phyloP scores from a whole-genome alignment of 768 basidiomycete species.

The Dacryopinax spathularia region DNA sequence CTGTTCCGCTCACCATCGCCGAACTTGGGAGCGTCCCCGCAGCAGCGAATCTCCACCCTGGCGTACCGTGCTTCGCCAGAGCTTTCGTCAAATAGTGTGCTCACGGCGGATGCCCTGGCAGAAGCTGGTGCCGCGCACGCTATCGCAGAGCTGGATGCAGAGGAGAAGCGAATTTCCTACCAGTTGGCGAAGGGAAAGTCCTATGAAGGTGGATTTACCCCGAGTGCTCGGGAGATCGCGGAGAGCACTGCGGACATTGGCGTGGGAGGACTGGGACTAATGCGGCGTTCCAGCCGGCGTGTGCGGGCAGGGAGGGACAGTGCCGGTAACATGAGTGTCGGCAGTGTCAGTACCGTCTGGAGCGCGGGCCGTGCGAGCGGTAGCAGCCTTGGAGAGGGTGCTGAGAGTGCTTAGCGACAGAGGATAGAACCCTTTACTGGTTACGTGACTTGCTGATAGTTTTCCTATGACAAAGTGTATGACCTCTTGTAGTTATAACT shows the following conservation, averaged over 20 bases:
- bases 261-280: constrained; percentile 27
- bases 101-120: constrained; percentile 64
- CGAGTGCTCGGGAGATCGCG: constrained; percentile 21
- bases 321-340: constrained; percentile 7
- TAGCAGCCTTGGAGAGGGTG: not conserved
- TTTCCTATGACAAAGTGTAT: no score
- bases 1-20: constrained; percentile 33
- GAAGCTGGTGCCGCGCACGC: constrained; percentile 65
- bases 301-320: constrained; percentile 22
- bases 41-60: constrained; percentile 14
- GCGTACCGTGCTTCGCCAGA: constrained; percentile 51
- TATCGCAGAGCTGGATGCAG: constrained; percentile 63
- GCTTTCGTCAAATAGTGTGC: constrained; percentile 8
- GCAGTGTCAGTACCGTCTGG: constrained; percentile 10
- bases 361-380: not conserved
- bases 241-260: constrained; percentile 35
- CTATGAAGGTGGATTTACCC: constrained; percentile 66
- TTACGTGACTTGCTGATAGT: no score
- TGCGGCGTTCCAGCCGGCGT: constrained; percentile 17
- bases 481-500: no score
- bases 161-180: constrained; percentile 54
- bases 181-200: constrained; percentile 64
- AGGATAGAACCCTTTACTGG: no score
- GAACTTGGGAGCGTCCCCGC: constrained; percentile 19
- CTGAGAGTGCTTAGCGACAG: no score